Conservation (phyloP, 2,329 filamentous ascomycete species). For the Westerdykella sp. region DNA sequence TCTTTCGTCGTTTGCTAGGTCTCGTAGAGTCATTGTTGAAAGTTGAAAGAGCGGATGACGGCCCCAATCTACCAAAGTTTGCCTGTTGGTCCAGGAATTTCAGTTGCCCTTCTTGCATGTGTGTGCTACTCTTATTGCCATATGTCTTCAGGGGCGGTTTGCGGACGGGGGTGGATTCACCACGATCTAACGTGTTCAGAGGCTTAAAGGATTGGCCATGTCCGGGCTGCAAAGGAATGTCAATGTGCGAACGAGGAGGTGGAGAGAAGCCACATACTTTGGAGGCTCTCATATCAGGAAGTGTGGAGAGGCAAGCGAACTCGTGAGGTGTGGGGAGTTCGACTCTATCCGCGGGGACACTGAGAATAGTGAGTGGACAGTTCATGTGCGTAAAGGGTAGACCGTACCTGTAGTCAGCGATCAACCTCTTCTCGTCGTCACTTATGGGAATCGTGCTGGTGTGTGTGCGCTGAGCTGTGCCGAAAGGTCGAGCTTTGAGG, state of each 20-base stretch:
- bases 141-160: too few relatives aligned
- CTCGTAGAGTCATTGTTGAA: too few relatives aligned
- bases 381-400: not conserved
- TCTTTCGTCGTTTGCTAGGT: too few relatives aligned
- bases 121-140: too few relatives aligned
- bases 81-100: too few relatives aligned
- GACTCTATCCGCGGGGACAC: not conserved
- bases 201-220: conserved; percentile 9
- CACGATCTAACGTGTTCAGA: conserved; percentile 8
- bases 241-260: not conserved
- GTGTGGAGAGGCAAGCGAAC: not conserved
- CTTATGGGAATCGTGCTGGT: not conserved
- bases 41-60: too few relatives aligned
- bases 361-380: not conserved
- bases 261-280: not conserved
- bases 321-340: not conserved
- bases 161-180: too few relatives aligned
- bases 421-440: conserved; percentile 6
- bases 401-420: conserved; percentile 2
- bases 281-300: too few relatives aligned
- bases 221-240: conserved; percentile 8
- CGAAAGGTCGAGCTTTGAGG: too few relatives aligned
- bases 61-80: too few relatives aligned
- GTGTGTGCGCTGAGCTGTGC: too few relatives aligned
- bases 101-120: too few relatives aligned